Percentiles rank a stretch among this genome's conserved stretches.
Conservation (phyloP, 176 grass and related monocot genomes). For the Chrysopogon serrulatus region DNA sequence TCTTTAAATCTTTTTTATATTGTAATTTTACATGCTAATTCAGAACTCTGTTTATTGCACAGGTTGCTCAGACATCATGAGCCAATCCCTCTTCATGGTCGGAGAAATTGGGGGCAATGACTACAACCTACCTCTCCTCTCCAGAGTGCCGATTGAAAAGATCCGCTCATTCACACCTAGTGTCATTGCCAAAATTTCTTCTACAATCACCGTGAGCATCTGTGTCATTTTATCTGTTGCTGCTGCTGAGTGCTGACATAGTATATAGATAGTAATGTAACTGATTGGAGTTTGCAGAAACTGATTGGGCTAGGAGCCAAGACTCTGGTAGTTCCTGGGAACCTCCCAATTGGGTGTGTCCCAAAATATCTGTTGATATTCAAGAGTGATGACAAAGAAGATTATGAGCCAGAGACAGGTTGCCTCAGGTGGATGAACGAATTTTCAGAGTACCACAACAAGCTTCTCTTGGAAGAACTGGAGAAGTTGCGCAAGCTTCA, state of each 20-base stretch:
- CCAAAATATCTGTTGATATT: slow-evolving; percentile 62
- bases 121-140: slow-evolving; percentile 68
- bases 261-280: slow-evolving; percentile 1
- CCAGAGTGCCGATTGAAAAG: slow-evolving; percentile 36
- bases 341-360: slow-evolving; percentile 81
- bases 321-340: slow-evolving; percentile 75
- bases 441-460: slow-evolving; percentile 77
- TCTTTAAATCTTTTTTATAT: neutral
- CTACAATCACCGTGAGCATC: slow-evolving; percentile 52
- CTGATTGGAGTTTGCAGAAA: slow-evolving; percentile 41
- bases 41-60: neutral
- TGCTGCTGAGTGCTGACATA: neutral
- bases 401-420: slow-evolving; percentile 78
- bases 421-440: slow-evolving; percentile 80
- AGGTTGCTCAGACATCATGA: slow-evolving; percentile 38
- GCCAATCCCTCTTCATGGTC: slow-evolving; percentile 60
- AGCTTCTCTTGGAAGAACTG: slow-evolving; percentile 48
- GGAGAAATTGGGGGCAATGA: slow-evolving; percentile 98
- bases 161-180: slow-evolving; percentile 62
- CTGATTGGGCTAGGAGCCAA: slow-evolving; percentile 73
- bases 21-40: slow-evolving; percentile 8
- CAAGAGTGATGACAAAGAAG: slow-evolving; percentile 50
- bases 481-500: slow-evolving; percentile 43
- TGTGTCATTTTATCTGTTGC: neutral
- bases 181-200: slow-evolving; percentile 61